These are phyloP conservation scores for Lactifluus pinguis DNA, from an alignment of 768 basidiomycete species.

Conservation along the genomic window DNA sequence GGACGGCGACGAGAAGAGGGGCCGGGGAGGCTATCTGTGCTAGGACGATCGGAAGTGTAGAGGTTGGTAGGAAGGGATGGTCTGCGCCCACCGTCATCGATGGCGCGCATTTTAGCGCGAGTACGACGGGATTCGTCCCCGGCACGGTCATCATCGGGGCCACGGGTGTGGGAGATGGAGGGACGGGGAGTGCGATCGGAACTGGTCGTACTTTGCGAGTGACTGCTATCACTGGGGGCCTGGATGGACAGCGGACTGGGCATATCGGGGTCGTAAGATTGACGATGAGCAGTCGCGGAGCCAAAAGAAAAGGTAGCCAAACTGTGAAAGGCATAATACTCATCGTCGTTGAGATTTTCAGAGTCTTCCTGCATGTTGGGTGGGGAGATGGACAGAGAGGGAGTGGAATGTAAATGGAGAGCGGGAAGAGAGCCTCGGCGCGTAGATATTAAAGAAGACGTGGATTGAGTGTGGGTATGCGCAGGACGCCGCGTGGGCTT, in stretches of 20 bases:
- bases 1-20: neutral
- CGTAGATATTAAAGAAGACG: constrained; percentile 22
- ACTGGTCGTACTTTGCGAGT: constrained; percentile 22
- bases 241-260: constrained; percentile 32
- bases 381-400: constrained; percentile 16
- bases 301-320: constrained; percentile 39
- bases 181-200: constrained; percentile 38
- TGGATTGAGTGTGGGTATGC: constrained; percentile 18
- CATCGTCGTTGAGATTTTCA: constrained; percentile 17
- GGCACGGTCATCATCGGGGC: constrained; percentile 30
- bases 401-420: constrained; percentile 21
- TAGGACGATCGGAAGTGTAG: constrained; percentile 13
- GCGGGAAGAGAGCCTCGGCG: constrained; percentile 25
- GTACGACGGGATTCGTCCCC: constrained; percentile 25
- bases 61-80: constrained; percentile 34
- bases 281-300: constrained; percentile 23
- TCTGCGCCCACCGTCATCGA: constrained; percentile 34
- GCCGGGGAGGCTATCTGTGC: neutral
- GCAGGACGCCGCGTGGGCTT: constrained; percentile 19
- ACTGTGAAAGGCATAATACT: constrained; percentile 28
- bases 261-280: constrained; percentile 22
- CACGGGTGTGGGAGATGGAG: constrained; percentile 28
- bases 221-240: constrained; percentile 6
- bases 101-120: constrained; percentile 35
- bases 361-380: constrained; percentile 20